Conservation (phyloP, 805 yeast species). For the Ogataea chonburiensis region DNA sequence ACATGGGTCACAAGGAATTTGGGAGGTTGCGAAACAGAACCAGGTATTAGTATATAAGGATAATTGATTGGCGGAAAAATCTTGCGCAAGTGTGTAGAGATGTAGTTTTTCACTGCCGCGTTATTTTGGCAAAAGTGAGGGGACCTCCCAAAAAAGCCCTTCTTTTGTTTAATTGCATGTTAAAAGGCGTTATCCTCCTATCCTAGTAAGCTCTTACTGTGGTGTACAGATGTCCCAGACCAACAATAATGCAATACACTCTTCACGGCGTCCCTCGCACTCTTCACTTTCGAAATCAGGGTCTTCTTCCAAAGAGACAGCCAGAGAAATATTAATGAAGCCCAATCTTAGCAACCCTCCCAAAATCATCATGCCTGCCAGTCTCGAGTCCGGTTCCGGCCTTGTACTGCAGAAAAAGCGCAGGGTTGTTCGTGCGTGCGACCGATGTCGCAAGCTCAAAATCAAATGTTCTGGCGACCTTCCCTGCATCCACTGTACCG, state of each 20-base stretch:
- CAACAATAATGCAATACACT: neutral
- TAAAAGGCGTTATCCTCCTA: slow-evolving; percentile 1
- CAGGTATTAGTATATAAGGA: slow-evolving; percentile 1
- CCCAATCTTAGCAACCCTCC: slow-evolving; percentile 23
- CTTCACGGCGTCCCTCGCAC: neutral
- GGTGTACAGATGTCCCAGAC: slow-evolving; percentile 13
- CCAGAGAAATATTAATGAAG: slow-evolving; percentile 12
- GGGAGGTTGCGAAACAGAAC: too few species aligned
- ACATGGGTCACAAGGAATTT: too few species aligned
- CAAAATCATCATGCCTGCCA: slow-evolving; percentile 30
- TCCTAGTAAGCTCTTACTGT: neutral
- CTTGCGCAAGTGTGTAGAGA: neutral
- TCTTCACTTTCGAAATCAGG: neutral
- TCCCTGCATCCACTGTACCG: slow-evolving; percentile 68
- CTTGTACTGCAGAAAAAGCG: slow-evolving; percentile 31
- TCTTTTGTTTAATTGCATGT: slow-evolving; percentile 7
- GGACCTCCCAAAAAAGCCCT: slow-evolving; percentile 4
- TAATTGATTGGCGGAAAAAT: neutral
- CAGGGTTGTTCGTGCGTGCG: slow-evolving; percentile 51
- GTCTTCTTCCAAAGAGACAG: neutral
- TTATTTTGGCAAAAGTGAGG: slow-evolving; percentile 8
- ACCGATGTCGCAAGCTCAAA: slow-evolving; percentile 49
- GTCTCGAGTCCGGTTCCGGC: slow-evolving; percentile 16
- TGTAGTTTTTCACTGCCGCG: slow-evolving; percentile 10
- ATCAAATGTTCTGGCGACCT: slow-evolving; percentile 51